Evolutionary conservation across 164 flowering plant species (phyloP).

Genomic region (Nelumbo lutea): DNA sequence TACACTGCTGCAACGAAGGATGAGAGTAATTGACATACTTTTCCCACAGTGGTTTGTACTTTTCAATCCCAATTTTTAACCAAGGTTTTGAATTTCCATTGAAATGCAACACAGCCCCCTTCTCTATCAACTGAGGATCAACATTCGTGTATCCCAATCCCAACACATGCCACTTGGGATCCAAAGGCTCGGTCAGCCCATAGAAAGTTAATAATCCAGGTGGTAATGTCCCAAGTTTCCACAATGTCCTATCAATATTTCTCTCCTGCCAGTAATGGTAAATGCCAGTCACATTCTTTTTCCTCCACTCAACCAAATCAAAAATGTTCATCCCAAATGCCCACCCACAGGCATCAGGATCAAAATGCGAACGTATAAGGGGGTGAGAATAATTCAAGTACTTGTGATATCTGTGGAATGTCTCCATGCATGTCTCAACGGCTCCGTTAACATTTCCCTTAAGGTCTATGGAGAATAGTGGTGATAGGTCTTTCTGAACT

Average conservation of each 20-base stretch:
- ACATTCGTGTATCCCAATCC: too few relatives aligned
- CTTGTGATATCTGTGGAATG: slow-evolving; percentile 21
- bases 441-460: not conserved
- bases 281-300: too few relatives aligned
- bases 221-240: too few relatives aligned
- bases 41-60: slow-evolving; percentile 16
- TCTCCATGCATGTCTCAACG: slow-evolving; percentile 5
- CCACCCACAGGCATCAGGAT: slow-evolving; percentile 10
- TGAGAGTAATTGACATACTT: slow-evolving; percentile 13
- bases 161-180: too few relatives aligned
- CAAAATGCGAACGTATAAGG: slow-evolving; percentile 15
- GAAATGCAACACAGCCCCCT: slow-evolving; percentile 16
- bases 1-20: slow-evolving; percentile 15
- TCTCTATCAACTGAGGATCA: not conserved
- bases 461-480: slow-evolving; percentile 10
- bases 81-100: slow-evolving; percentile 20
- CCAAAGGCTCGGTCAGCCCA: too few relatives aligned
- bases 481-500: not conserved
- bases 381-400: slow-evolving; percentile 20
- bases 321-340: slow-evolving; percentile 18
- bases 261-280: not conserved
- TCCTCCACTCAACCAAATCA: slow-evolving; percentile 11
- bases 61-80: slow-evolving; percentile 17
- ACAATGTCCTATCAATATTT: not conserved
- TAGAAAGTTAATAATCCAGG: not conserved